phyloP scores from a whole-genome alignment of 2,329 filamentous ascomycete genomes.

The Alternaria ethzedia region DNA sequence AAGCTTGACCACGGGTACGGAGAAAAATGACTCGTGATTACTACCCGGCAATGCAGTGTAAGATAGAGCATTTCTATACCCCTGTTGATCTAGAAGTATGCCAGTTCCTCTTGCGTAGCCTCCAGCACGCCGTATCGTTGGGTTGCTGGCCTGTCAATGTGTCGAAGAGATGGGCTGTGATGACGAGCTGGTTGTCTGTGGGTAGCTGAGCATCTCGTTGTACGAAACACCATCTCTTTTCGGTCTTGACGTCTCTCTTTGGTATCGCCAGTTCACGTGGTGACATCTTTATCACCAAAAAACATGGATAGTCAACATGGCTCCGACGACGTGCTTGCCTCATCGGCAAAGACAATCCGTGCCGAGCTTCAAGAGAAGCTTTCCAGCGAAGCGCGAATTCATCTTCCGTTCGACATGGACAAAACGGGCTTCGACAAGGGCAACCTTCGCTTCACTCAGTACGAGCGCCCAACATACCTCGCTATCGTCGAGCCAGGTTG shows the following conservation, averaged over 20 bases:
- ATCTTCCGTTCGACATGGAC: slow-evolving; percentile 1
- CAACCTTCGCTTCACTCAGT: slow-evolving; percentile 11
- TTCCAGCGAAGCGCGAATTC: background rate
- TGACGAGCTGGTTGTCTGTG: background rate
- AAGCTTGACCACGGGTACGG: background rate
- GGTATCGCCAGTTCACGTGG: too few species aligned
- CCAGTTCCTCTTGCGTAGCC: background rate
- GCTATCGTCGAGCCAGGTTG: slow-evolving; percentile 4
- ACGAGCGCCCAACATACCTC: slow-evolving; percentile 8
- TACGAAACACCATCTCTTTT: background rate
- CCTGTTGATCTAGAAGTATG: background rate
- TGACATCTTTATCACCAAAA: background rate
- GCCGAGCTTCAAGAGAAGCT: slow-evolving; percentile 5
- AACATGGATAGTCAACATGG: background rate
- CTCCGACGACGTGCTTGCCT: background rate
- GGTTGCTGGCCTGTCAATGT: background rate
- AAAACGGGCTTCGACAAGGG: background rate
- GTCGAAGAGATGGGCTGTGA: background rate
- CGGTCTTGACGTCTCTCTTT: background rate
- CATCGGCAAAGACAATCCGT: background rate
- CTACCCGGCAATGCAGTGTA: background rate
- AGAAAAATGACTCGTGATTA: background rate
- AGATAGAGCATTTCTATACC: background rate
- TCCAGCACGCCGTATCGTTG: background rate
- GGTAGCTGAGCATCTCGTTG: background rate